phyloP scores from a whole-genome alignment of 129 eudicot species.

The Apium graveolens region DNA sequence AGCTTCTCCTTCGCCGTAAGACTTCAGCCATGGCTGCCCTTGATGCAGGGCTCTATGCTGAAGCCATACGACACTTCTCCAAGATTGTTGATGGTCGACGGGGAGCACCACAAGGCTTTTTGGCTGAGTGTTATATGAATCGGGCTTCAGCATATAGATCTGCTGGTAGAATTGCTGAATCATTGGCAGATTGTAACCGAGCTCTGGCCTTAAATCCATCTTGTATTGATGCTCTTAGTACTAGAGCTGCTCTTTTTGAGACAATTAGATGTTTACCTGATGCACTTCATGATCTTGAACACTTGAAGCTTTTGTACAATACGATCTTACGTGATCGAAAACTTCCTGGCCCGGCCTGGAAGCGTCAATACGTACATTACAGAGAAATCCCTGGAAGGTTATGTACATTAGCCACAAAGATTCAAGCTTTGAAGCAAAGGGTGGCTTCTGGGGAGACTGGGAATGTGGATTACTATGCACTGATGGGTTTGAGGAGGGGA shows the following conservation, averaged over 20 bases:
- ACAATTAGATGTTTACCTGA: conserved; percentile 70
- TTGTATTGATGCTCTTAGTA: conserved; percentile 56
- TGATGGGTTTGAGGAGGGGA: conserved; percentile 75
- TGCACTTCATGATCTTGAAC: conserved; percentile 87
- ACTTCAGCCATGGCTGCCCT: conserved; percentile 93
- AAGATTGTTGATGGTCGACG: conserved; percentile 91
- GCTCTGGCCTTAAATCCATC: conserved; percentile 73
- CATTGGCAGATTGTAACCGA: conserved; percentile 78
- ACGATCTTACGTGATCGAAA: conserved; percentile 76
- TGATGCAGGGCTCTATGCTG: conserved; percentile 79
- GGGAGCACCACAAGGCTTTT: conserved; percentile 85
- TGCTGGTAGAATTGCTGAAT: conserved; percentile 73
- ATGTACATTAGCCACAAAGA: conserved; percentile 48
- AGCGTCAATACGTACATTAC: conserved; percentile 54
- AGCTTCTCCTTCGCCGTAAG: conserved; percentile 83
- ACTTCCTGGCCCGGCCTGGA: conserved; percentile 89
- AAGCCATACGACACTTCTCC: conserved; percentile 87
- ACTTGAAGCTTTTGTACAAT: conserved; percentile 66
- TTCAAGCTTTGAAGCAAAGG: conserved; percentile 70
- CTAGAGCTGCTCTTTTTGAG: conserved; percentile 73
- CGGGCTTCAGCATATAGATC: conserved; percentile 65
- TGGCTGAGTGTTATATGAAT: conserved; percentile 82
- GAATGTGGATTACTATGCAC: conserved; percentile 67
- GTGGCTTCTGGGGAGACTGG: conserved; percentile 90
- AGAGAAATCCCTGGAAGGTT: conserved; percentile 79